Evolutionary conservation across 768 basidiomycete species (phyloP).

Genomic region (Dioszegia aurantiaca): DNA sequence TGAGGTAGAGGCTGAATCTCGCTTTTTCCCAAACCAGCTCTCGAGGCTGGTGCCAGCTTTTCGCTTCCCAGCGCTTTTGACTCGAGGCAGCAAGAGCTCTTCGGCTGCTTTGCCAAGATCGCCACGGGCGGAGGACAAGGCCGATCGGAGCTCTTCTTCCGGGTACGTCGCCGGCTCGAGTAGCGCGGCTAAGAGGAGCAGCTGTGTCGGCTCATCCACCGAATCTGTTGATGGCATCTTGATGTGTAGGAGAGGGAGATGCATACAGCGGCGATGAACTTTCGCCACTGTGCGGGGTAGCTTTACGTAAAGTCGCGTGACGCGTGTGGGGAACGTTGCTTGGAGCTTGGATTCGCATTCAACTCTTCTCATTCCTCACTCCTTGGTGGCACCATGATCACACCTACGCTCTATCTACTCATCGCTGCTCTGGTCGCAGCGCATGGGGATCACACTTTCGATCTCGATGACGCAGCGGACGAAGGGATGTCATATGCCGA

Average conservation of each 20-base stretch:
- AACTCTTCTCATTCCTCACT: neutral
- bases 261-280: neutral
- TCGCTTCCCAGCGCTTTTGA: conserved; percentile 26
- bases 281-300: conserved; percentile 7
- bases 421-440: conserved; percentile 48
- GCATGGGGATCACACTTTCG: conserved; percentile 66
- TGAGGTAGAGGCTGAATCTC: neutral
- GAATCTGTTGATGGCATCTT: neutral
- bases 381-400: neutral
- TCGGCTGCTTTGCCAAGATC: conserved; percentile 45
- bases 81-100: conserved; percentile 31
- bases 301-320: neutral
- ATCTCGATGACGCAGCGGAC: conserved; percentile 58
- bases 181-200: conserved; percentile 39
- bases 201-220: conserved; percentile 25
- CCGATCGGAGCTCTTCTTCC: conserved; percentile 22
- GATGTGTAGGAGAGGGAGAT: neutral
- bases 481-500: conserved; percentile 73
- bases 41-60: conserved; percentile 23
- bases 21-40: conserved; percentile 25
- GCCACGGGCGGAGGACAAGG: conserved; percentile 32
- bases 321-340: neutral
- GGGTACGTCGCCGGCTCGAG: conserved; percentile 44
- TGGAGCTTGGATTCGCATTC: neutral
- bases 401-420: neutral